These are phyloP conservation scores for Mycena rosella DNA, from an alignment of 768 basidiomycete species.

Conservation along the genomic window DNA sequence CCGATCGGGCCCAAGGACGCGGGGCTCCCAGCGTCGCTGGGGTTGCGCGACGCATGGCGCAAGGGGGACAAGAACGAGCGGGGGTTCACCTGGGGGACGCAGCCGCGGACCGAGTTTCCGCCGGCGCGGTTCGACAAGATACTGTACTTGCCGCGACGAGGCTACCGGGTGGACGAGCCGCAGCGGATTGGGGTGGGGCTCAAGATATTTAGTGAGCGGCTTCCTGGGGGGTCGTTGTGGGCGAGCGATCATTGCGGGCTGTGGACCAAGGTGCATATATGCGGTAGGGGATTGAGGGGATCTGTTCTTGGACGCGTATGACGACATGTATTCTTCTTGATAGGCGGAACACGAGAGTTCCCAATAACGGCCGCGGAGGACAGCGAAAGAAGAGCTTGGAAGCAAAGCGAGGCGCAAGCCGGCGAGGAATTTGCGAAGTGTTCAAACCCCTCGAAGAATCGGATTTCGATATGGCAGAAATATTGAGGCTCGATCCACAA, in stretches of 20 bases:
- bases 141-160: conserved; percentile 64
- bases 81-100: conserved; percentile 80
- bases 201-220: conserved; percentile 51
- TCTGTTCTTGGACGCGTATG: no score
- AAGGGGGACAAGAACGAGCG: conserved; percentile 56
- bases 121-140: conserved; percentile 75
- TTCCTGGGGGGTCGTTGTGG: conserved; percentile 52
- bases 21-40: conserved; percentile 55
- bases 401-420: no score
- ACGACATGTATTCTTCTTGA: no score
- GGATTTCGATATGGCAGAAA: no score
- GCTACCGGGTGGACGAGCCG: conserved; percentile 66
- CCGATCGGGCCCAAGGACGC: conserved; percentile 64
- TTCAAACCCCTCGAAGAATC: no score
- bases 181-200: conserved; percentile 68
- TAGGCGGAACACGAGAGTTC: no score
- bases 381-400: no score
- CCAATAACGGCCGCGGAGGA: no score
- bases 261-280: conserved; percentile 52
- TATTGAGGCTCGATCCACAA: no score
- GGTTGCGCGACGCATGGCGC: conserved; percentile 73
- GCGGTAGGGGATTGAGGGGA: conserved; percentile 3
- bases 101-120: conserved; percentile 60
- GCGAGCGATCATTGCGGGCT: conserved; percentile 81
- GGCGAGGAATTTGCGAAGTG: no score